These are phyloP conservation scores for Pulveroboletus sp. DNA, from an alignment of 768 basidiomycete genomes.

Conservation along the genomic window DNA sequence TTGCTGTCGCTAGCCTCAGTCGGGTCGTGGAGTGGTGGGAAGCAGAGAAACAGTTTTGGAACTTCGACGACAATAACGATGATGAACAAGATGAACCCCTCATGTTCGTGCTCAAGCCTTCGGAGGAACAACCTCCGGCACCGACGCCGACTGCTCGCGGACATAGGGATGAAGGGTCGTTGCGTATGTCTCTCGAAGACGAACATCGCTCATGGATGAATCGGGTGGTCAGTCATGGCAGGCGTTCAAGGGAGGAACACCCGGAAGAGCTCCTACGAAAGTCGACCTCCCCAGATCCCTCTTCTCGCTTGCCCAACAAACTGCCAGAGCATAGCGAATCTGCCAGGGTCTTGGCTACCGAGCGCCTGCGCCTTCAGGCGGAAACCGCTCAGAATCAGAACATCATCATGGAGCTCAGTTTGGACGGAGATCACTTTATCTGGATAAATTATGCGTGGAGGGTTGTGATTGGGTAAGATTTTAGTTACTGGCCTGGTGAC, in stretches of 20 bases:
- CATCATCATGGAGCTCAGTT: conserved; percentile 88
- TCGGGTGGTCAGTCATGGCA: conserved; percentile 45
- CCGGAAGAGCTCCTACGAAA: conserved; percentile 43
- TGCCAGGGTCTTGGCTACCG: conserved; percentile 80
- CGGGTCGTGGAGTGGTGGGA: conserved; percentile 99
- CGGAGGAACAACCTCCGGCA: conserved; percentile 49
- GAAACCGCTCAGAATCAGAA: conserved; percentile 96
- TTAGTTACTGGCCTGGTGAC: not conserved
- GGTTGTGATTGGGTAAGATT: conserved; percentile 79
- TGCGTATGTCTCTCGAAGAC: conserved; percentile 33
- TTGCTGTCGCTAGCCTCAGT: conserved; percentile 92
- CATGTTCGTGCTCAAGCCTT: conserved; percentile 89
- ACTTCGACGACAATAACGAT: conserved; percentile 89
- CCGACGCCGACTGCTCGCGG: conserved; percentile 37
- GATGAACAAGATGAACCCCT: conserved; percentile 89
- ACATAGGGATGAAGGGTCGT: conserved; percentile 34
- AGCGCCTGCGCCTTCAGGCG: conserved; percentile 83
- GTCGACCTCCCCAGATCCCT: conserved; percentile 34
- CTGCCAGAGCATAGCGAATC: conserved; percentile 62
- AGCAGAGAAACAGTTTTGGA: conserved; percentile 99
- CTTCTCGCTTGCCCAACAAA: conserved; percentile 39
- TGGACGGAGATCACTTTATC: conserved; percentile 91
- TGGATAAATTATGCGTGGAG: conserved; percentile 97
- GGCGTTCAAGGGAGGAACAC: conserved; percentile 56
- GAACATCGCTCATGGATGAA: conserved; percentile 42